phyloP scores from a whole-genome alignment of 208 protist species.

The Acanthamoeba triangularis region DNA sequence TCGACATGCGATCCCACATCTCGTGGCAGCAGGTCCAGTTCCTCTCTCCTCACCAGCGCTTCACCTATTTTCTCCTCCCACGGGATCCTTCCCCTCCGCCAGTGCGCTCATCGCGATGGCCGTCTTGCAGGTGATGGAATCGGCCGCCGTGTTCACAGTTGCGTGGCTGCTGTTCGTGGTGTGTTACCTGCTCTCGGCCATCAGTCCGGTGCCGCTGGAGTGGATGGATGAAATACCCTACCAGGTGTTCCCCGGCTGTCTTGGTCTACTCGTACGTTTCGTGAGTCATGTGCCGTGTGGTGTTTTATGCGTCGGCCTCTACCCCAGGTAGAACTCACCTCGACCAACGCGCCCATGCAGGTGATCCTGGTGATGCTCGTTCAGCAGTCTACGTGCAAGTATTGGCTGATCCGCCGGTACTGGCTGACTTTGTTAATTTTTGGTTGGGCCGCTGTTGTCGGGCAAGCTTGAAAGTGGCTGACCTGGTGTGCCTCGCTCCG shows the following conservation, averaged over 20 bases:
- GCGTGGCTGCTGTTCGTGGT: slow-evolving; percentile 36
- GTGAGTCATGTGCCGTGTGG: not conserved
- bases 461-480: not conserved
- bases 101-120: not conserved
- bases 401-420: slow-evolving; percentile 11
- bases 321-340: too few species aligned
- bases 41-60: slow-evolving; percentile 35
- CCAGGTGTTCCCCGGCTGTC: slow-evolving; percentile 13
- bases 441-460: slow-evolving; percentile 17
- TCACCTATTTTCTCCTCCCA: slow-evolving; percentile 69
- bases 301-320: too few species aligned
- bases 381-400: slow-evolving; percentile 19
- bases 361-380: slow-evolving; percentile 26
- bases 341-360: not conserved
- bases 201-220: not conserved
- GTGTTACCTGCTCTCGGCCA: slow-evolving; percentile 59
- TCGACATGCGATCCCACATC: slow-evolving; percentile 48
- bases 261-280: not conserved
- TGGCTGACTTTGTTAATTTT: not conserved
- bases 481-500: not conserved
- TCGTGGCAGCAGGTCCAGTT: slow-evolving; percentile 14
- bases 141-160: slow-evolving; percentile 53
- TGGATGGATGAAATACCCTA: slow-evolving; percentile 1
- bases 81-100: not conserved
- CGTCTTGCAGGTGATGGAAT: slow-evolving; percentile 44